Percentiles rank a stretch among this genome's conserved stretches.
These are phyloP conservation scores for Fusarium transvaalense DNA, from an alignment of 2,329 filamentous ascomycete species.

Conservation along the genomic window DNA sequence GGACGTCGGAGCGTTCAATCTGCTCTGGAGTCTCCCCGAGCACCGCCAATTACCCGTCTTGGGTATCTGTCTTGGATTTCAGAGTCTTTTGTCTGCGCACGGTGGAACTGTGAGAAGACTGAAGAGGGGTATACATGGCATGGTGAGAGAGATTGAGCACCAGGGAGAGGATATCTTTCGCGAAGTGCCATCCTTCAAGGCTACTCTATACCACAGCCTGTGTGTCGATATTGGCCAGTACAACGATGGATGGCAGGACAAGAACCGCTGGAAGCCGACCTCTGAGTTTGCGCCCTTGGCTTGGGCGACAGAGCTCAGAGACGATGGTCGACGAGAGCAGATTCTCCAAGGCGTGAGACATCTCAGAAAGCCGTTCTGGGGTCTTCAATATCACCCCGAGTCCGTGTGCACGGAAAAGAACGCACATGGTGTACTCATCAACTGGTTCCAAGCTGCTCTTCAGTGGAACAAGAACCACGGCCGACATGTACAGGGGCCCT, in stretches of 20 bases:
- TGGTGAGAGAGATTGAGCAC: slow-evolving; percentile 77
- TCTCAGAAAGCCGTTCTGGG: slow-evolving; percentile 79
- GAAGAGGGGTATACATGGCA: slow-evolving; percentile 82
- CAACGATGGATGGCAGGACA: slow-evolving; percentile 34
- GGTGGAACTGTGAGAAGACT: slow-evolving; percentile 76
- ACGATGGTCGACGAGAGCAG: slow-evolving; percentile 57
- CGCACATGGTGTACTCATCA: slow-evolving; percentile 73
- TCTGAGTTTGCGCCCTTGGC: slow-evolving; percentile 69
- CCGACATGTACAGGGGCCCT: slow-evolving; percentile 26
- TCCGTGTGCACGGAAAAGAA: slow-evolving; percentile 83
- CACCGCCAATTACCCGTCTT: slow-evolving; percentile 78
- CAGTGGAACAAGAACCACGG: slow-evolving; percentile 66
- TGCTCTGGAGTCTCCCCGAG: slow-evolving; percentile 77
- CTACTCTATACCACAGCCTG: slow-evolving; percentile 82
- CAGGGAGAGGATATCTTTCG: slow-evolving; percentile 73
- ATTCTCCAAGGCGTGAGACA: slow-evolving; percentile 85
- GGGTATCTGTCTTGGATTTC: slow-evolving; percentile 91
- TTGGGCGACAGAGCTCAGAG: slow-evolving; percentile 67
- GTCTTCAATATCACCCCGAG: slow-evolving; percentile 91
- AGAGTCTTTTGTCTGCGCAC: slow-evolving; percentile 78
- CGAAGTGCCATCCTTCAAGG: slow-evolving; percentile 69
- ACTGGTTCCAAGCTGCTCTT: slow-evolving; percentile 79
- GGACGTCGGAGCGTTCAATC: slow-evolving; percentile 86
- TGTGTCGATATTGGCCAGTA: slow-evolving; percentile 66
- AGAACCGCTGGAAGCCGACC: slow-evolving; percentile 57